Percentiles rank a stretch among this genome's conserved stretches.
Evolutionary conservation across 2,329 filamentous ascomycete species (phyloP).

Genomic region (Fusarium phyllophilum): DNA sequence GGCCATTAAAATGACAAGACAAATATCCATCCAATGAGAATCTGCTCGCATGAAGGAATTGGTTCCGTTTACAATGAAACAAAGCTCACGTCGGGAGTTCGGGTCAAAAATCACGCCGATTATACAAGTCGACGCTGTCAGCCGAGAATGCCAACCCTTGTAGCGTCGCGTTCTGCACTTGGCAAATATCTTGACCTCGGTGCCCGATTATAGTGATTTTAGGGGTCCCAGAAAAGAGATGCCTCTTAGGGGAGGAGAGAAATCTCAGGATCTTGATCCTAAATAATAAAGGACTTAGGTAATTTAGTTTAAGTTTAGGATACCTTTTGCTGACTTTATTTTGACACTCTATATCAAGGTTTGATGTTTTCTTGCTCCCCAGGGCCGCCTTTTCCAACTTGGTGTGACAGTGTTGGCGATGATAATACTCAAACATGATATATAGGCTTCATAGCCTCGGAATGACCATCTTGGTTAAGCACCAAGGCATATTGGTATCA

Average conservation of each 20-base stretch:
- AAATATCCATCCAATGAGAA: not conserved
- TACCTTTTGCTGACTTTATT: not conserved
- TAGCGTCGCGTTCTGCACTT: slow-evolving; percentile 7
- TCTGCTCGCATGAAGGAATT: not conserved
- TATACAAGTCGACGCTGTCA: slow-evolving; percentile 2
- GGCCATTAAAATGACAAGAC: not conserved
- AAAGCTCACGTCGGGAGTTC: slow-evolving; percentile 6
- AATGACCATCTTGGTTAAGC: not conserved
- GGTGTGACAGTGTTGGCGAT: not conserved
- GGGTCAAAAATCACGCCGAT: slow-evolving; percentile 27
- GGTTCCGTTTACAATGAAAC: not conserved
- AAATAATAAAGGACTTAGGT: not conserved
- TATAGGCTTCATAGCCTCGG: not conserved
- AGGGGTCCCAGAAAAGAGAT: not conserved
- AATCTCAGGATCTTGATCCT: not conserved
- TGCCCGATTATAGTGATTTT: not conserved
- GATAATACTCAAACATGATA: not conserved
- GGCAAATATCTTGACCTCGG: not conserved
- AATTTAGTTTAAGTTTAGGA: not conserved
- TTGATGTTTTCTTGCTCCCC: not conserved
- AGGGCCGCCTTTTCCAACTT: not conserved
- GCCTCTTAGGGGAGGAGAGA: not conserved
- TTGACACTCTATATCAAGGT: not conserved
- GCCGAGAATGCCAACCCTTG: slow-evolving; percentile 12
- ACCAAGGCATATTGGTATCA: not conserved